Evolutionary conservation across 202 grass and related monocot genomes (phyloP).

Genomic region (Tripidium arundinaceum): DNA sequence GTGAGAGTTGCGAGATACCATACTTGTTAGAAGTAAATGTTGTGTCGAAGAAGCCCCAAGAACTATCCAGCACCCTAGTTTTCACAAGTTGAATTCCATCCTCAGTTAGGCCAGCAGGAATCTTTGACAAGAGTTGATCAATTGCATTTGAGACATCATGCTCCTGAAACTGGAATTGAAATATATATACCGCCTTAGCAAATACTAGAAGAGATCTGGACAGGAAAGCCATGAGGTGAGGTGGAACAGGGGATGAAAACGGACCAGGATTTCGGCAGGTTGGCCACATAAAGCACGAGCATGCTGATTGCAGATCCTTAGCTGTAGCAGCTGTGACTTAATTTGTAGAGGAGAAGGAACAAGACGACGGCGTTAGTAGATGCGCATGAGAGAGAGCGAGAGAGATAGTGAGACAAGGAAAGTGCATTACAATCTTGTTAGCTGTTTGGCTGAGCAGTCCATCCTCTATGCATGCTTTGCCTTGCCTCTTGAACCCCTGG

Average conservation of each 20-base stretch:
- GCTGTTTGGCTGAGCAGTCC: slow-evolving; percentile 52
- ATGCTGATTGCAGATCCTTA: slow-evolving; percentile 46
- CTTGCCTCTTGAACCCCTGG: slow-evolving; percentile 62
- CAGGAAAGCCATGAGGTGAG: slow-evolving; percentile 5
- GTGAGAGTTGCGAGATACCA: background rate
- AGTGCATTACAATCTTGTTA: slow-evolving; percentile 58
- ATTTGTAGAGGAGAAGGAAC: background rate
- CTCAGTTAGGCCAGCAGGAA: slow-evolving; percentile 27
- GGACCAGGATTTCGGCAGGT: slow-evolving; percentile 63
- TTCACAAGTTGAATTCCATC: slow-evolving; percentile 52
- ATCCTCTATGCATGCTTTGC: slow-evolving; percentile 70
- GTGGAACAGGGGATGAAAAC: slow-evolving; percentile 11
- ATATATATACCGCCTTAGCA: background rate
- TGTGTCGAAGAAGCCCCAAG: slow-evolving; percentile 46
- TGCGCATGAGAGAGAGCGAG: too few species aligned
- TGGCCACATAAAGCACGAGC: slow-evolving; percentile 64
- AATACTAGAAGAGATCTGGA: slow-evolving; percentile 26
- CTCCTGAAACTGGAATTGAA: slow-evolving; percentile 51
- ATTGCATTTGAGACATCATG: slow-evolving; percentile 48
- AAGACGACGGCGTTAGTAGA: background rate
- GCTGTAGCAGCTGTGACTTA: slow-evolving; percentile 61
- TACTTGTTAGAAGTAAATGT: slow-evolving; percentile 38
- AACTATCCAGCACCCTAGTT: slow-evolving; percentile 45
- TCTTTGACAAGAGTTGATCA: slow-evolving; percentile 48
- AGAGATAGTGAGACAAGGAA: background rate